These are phyloP conservation scores for Pleurostoma richardsiae DNA, from an alignment of 2,329 filamentous ascomycete genomes.

Conservation along the genomic window DNA sequence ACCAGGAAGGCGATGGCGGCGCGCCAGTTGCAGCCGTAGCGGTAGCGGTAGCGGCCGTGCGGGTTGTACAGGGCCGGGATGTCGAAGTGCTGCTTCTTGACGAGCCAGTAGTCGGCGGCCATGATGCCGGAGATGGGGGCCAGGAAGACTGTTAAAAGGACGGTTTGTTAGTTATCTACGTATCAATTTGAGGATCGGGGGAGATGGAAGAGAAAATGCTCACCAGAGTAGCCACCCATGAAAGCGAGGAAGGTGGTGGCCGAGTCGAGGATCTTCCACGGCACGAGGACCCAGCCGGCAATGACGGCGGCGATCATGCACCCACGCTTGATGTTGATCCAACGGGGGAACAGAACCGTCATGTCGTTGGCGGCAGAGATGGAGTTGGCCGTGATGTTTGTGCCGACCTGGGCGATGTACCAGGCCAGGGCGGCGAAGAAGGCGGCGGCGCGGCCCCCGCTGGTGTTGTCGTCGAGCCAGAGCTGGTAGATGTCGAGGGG, in stretches of 20 bases:
- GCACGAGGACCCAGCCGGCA: slow-evolving; percentile 55
- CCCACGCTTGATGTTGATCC: slow-evolving; percentile 50
- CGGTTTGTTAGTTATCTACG: slow-evolving; percentile 22
- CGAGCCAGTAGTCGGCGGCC: slow-evolving; percentile 31
- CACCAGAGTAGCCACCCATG: slow-evolving; percentile 52
- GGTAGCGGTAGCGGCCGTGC: slow-evolving; percentile 32
- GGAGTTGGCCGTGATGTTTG: slow-evolving; percentile 52
- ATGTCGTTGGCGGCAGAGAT: slow-evolving; percentile 50
- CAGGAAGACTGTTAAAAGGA: slow-evolving; percentile 3
- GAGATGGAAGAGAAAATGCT: not conserved
- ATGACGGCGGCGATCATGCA: slow-evolving; percentile 52
- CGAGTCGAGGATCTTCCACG: slow-evolving; percentile 60
- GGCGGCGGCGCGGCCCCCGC: slow-evolving; percentile 33
- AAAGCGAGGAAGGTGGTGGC: slow-evolving; percentile 57
- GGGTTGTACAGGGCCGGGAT: slow-evolving; percentile 35
- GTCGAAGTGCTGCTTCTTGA: slow-evolving; percentile 28
- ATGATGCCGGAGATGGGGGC: slow-evolving; percentile 34
- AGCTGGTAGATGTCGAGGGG: slow-evolving; percentile 38
- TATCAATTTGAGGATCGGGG: not conserved
- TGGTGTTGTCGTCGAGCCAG: slow-evolving; percentile 34
- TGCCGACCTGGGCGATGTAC: slow-evolving; percentile 50
- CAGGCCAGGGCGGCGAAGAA: slow-evolving; percentile 46
- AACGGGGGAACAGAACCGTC: slow-evolving; percentile 46
- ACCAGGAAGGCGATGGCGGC: slow-evolving; percentile 15
- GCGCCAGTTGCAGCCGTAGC: slow-evolving; percentile 16